Conservation (phyloP, 2,329 filamentous ascomycete genomes). For the Paecilomyces sp. region DNA sequence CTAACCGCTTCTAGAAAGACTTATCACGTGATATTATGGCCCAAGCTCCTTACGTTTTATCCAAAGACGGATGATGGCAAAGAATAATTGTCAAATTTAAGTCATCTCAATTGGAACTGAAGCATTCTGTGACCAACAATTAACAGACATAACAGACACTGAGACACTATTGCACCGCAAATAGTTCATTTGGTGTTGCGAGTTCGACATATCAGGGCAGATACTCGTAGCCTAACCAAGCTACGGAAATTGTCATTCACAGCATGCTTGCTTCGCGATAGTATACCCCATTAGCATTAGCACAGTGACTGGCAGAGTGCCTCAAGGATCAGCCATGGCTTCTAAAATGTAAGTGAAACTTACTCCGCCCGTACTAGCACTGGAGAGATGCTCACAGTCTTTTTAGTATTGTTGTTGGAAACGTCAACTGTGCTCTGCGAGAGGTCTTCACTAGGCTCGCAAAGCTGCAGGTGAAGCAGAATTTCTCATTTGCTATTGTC, state of each 20-base stretch:
- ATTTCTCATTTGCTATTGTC: conserved; percentile 77
- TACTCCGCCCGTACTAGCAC: background rate
- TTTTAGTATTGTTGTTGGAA: conserved; percentile 66
- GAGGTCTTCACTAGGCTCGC: conserved; percentile 73
- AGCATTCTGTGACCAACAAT: background rate
- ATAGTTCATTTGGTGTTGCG: background rate
- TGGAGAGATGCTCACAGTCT: conserved; percentile 2
- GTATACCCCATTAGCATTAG: background rate
- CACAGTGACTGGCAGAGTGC: background rate
- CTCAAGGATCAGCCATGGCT: conserved; percentile 41
- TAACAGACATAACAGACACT: background rate
- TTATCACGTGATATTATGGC: conserved; percentile 22
- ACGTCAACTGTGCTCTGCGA: conserved; percentile 70
- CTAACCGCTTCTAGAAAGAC: conserved; percentile 2
- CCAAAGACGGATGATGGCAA: conserved; percentile 7
- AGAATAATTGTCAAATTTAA: background rate
- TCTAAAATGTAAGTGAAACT: conserved; percentile 47
- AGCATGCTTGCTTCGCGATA: background rate
- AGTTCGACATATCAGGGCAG: background rate
- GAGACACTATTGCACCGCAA: background rate
- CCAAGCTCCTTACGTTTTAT: conserved; percentile 22
- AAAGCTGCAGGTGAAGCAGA: conserved; percentile 76
- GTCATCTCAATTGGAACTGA: background rate
- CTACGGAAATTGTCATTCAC: background rate
- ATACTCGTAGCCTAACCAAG: background rate